These are phyloP conservation scores for Monascus purpureus DNA, from an alignment of 495 filamentous ascomycete species.

Conservation along the genomic window DNA sequence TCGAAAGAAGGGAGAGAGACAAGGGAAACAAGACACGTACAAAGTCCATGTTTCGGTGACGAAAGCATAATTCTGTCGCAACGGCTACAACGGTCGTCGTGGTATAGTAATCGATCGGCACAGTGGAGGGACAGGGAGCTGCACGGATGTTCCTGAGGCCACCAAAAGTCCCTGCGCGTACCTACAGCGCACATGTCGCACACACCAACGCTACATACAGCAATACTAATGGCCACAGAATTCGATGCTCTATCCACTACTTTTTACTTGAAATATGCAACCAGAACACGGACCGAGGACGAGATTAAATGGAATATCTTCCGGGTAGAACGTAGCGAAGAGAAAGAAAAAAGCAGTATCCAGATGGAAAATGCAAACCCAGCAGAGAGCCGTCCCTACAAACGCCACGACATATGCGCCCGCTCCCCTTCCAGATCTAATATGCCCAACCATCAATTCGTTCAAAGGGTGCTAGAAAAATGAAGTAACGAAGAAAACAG, in stretches of 20 bases:
- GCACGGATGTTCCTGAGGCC: too few species aligned
- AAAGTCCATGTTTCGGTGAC: conserved; percentile 25
- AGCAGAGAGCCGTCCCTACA: conserved; percentile 10
- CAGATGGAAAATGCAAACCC: conserved; percentile 16
- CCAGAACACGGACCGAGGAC: too few species aligned
- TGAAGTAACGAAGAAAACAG: conserved; percentile 3
- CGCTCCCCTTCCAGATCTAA: conserved; percentile 16
- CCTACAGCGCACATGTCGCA: too few species aligned
- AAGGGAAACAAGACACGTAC: conserved; percentile 10
- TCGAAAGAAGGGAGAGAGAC: not conserved
- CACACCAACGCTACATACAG: too few species aligned
- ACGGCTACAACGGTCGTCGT: too few species aligned
- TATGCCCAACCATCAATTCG: conserved; percentile 16
- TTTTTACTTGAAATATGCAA: too few species aligned
- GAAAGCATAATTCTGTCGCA: conserved; percentile 20
- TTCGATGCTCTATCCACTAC: too few species aligned
- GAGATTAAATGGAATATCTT: conserved; percentile 4
- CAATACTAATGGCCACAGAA: too few species aligned
- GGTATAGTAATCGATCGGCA: too few species aligned
- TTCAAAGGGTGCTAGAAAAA: conserved; percentile 2
- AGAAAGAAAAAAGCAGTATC: conserved; percentile 11
- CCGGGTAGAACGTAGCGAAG: conserved; percentile 4
- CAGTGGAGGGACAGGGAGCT: too few species aligned
- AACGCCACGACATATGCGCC: conserved; percentile 20
- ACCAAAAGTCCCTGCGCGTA: too few species aligned